phyloP scores from a whole-genome alignment of 768 basidiomycete species.

The Naematelia encephala region DNA sequence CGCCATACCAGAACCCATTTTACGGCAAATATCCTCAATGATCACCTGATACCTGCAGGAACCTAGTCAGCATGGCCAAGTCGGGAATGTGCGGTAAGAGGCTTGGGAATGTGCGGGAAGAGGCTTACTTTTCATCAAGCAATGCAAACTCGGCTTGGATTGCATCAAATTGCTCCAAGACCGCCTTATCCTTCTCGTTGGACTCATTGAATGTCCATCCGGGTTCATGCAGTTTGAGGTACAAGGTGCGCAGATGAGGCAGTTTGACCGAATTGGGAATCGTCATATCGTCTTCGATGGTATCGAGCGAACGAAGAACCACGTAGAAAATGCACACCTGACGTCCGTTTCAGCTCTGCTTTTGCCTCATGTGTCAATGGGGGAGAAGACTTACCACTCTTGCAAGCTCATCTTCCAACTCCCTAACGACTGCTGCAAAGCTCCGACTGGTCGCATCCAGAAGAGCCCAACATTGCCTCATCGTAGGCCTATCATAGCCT shows the following conservation, averaged over 20 bases:
- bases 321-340: conserved; percentile 95
- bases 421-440: conserved; percentile 91
- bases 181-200: conserved; percentile 78
- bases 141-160: conserved; percentile 75
- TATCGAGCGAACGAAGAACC: conserved; percentile 89
- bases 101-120: not conserved
- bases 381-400: conserved; percentile 66
- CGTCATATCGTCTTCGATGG: conserved; percentile 98
- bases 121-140: conserved; percentile 61
- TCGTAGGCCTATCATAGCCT: conserved; percentile 78
- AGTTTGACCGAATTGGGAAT: conserved; percentile 82
- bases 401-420: conserved; percentile 90
- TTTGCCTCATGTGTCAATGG: not conserved
- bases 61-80: too few species aligned
- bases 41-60: conserved; percentile 61
- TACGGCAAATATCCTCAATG: conserved; percentile 75
- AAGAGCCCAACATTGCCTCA: conserved; percentile 87
- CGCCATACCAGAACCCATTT: conserved; percentile 95
- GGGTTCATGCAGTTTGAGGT: conserved; percentile 69
- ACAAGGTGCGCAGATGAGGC: conserved; percentile 75
- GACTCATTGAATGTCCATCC: conserved; percentile 82
- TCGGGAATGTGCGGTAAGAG: too few species aligned
- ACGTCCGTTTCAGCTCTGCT: not conserved
- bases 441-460: conserved; percentile 83
- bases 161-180: conserved; percentile 76